Percentiles rank a stretch among this genome's conserved stretches.
Evolutionary conservation across 148 eudicot genomes (phyloP).

Genomic region (Talinum fruticosum): DNA sequence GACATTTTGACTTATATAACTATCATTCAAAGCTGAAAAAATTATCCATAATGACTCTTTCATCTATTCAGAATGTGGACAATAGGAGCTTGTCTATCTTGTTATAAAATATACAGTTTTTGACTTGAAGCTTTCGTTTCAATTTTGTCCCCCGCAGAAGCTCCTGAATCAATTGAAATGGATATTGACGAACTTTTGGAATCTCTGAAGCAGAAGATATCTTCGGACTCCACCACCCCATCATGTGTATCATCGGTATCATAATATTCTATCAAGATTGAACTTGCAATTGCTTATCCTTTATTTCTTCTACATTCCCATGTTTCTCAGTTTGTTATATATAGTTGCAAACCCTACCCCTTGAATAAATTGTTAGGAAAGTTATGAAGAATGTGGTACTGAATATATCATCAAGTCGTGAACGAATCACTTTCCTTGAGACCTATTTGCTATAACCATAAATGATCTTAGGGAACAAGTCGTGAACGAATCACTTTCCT

Average conservation of each 20-base stretch:
- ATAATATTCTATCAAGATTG: constrained; percentile 2
- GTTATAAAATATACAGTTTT: background rate
- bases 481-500: no score
- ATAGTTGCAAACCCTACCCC: no score
- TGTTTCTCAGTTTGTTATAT: no score
- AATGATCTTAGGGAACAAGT: no score
- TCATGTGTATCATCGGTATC: constrained; percentile 75
- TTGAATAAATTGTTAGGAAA: no score
- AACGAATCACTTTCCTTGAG: no score
- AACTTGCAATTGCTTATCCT: background rate
- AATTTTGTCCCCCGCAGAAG: constrained; percentile 34
- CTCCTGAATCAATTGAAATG: constrained; percentile 44
- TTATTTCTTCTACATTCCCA: no score
- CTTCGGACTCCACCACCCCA: constrained; percentile 37
- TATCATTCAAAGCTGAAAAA: background rate
- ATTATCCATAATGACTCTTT: background rate
- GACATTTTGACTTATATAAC: background rate
- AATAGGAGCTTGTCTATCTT: constrained; percentile 1
- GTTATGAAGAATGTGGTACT: no score
- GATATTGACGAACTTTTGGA: constrained; percentile 55
- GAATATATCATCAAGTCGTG: no score
- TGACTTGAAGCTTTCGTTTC: constrained; percentile 17
- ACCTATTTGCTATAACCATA: no score
- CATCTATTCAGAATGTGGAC: background rate
- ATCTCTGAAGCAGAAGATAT: constrained; percentile 50